Conservation (phyloP, 805 yeast genomes). For the Yamadazyma takamatsuzukensis region DNA sequence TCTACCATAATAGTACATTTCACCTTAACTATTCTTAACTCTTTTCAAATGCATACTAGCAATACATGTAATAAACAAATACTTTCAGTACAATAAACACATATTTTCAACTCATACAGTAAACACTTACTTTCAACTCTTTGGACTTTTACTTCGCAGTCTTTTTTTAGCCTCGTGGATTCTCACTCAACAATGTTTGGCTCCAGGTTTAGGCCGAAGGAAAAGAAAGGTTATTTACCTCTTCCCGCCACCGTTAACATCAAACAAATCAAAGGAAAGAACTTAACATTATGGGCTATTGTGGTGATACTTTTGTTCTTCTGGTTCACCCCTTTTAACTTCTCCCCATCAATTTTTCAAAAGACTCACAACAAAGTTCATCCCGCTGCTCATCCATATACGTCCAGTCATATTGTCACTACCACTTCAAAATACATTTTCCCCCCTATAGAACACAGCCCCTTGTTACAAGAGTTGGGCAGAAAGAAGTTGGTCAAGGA, state of each 20-base stretch:
- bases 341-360: constrained; percentile 8
- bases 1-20: too few species aligned
- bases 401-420: constrained; percentile 31
- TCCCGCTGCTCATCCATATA: constrained; percentile 31
- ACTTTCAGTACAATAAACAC: too few species aligned
- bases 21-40: too few species aligned
- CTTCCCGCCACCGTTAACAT: constrained; percentile 25
- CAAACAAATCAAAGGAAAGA: constrained; percentile 6
- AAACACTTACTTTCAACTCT: too few species aligned
- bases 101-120: too few species aligned
- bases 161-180: too few species aligned
- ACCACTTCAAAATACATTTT: constrained; percentile 55
- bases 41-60: too few species aligned
- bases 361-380: constrained; percentile 13
- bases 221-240: constrained; percentile 20
- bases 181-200: too few species aligned
- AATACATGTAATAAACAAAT: too few species aligned
- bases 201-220: constrained; percentile 24
- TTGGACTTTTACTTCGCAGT: too few species aligned
- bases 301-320: constrained; percentile 16
- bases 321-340: constrained; percentile 18
- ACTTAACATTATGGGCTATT: constrained; percentile 2
- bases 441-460: constrained; percentile 75
- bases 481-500: constrained; percentile 49
- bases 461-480: constrained; percentile 54